Evolutionary conservation across 257 asterid genomes (phyloP), one percentile per base, ranked within the genome.

Genomic region (Salvia splendens): DNA sequence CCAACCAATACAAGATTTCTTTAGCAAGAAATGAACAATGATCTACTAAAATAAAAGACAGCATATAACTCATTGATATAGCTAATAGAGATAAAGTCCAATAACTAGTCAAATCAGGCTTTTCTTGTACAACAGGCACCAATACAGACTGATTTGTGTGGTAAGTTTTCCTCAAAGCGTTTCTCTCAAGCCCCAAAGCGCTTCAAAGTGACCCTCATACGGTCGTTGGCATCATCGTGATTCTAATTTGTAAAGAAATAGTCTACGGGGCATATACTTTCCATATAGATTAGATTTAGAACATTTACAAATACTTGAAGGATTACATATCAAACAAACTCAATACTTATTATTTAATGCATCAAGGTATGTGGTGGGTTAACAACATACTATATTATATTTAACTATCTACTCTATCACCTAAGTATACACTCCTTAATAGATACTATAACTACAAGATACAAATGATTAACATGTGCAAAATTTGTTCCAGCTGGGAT

Each of bases 171-270:
- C 50, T 32, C 55, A 16, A 51, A 33, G 41, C 41, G 8, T 3
- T 36, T 36, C 41, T 36, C 41, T 36, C 41, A 36, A 5, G 41
- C 41, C 42, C 42, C 42, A 24, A 14, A 5, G 9, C 38, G 16
- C 55, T 46, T 17, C 35, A 33, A 71, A 53, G 24, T 43, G 48
- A 53, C 16, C 63, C 49, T 24, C 9, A 17, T 51, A 70, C 51
- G 8, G 3, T 20, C 6, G 38, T 61, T 61, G 30, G 62, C 68
- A 69, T 69, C 20, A 36, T 38, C 46, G 3, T 2, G 41, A 20
- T 24, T 16, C 61, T 69, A n/a, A 53, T 24, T 14, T 67, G 45
- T 11, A 41, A 54, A 67, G 7, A 24, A 45, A 49, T 5, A 64
- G 48, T n/a, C 11, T 5, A 30, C 6, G 0, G 42, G 42, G 42